Evolutionary conservation across 768 basidiomycete species (phyloP), one percentile per base, ranked within the genome.

Genomic region (Asterophora lycoperdoides): DNA sequence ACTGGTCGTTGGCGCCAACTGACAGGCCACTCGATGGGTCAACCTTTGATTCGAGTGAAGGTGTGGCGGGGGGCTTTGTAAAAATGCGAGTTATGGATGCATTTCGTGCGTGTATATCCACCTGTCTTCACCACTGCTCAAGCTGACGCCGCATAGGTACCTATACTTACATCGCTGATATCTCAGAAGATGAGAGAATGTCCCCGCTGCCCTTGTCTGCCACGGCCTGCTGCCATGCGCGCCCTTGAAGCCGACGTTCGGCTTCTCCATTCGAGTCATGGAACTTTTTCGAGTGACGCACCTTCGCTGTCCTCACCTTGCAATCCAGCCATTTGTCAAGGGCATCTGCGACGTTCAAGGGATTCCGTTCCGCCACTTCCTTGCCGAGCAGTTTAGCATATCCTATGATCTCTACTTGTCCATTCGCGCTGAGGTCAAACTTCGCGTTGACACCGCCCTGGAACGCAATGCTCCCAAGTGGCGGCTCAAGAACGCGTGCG

Each of bases 221-320:
- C 57, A 60, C 19, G 63, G 65, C 7, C 29, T 64, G 5, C 46
- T 68, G 8, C 64, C 63, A 4, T 59, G 41, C 20, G 41, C 64
- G 8, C 65, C 65, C 2, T 54, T 52, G 14, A 18, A 13, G 4
- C 62, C 60, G 2, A 39, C 48, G 1, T 26, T 55, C 14, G 61
- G 57, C 10, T 49, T 67, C 19, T 50, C 61, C 4, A 51, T 56
- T 1, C 44, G 51, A 2, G 41, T 59, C 3, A 48, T 68, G 2
- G 59, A 67, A 30, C 38, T 63, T 2, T 68, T 47, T 40, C 55
- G 55, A 11, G 44, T 18, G 4, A 36, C 33, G 10, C 55, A 53
- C 42, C 56, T 60, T 2, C 44, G 54, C 8, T 65, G 57, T 33
- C 65, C 65, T 18, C 57, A 55, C 18, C 55, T 69, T 1, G 44